A percentile compares a stretch with the other conserved stretches of the same genome.
Conservation (phyloP, 2,329 filamentous ascomycete genomes). For the Hymenoscyphus fructigenus region DNA sequence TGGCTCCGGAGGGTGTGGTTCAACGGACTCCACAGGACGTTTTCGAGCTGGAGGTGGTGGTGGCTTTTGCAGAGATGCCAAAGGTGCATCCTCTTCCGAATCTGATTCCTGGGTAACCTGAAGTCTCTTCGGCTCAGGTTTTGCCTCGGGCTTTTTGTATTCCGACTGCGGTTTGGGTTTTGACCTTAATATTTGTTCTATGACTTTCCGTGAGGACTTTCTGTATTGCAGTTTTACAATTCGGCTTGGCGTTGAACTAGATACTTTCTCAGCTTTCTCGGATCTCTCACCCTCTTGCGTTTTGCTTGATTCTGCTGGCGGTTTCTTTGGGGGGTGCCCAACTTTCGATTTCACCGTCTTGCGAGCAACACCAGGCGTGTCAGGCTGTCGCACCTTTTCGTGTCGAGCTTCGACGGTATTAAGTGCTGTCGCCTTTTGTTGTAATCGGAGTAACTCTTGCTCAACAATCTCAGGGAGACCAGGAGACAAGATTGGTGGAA, state of each 20-base stretch:
- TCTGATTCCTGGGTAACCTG: slow-evolving; percentile 10
- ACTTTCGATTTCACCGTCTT: slow-evolving; percentile 33
- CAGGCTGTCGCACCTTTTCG: slow-evolving; percentile 34
- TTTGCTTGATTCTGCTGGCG: slow-evolving; percentile 26
- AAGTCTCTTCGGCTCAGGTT: slow-evolving; percentile 8
- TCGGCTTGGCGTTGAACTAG: slow-evolving; percentile 4
- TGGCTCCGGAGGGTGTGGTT: slow-evolving; percentile 32
- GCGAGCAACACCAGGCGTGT: slow-evolving; percentile 36
- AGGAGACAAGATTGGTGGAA: slow-evolving; percentile 35
- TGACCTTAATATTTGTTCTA: slow-evolving; percentile 31
- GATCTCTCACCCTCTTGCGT: slow-evolving; percentile 17
- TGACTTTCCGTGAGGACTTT: slow-evolving; percentile 27
- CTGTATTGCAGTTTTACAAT: slow-evolving; percentile 36
- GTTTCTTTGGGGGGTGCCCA: slow-evolving; percentile 35
- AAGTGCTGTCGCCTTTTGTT: slow-evolving; percentile 22
- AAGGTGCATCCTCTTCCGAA: slow-evolving; percentile 39
- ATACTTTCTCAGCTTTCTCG: slow-evolving; percentile 6
- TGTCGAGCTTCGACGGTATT: slow-evolving; percentile 35
- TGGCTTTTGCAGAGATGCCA: slow-evolving; percentile 38
- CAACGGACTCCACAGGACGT: slow-evolving; percentile 25
- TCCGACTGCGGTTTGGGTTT: slow-evolving; percentile 22
- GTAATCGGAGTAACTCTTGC: slow-evolving; percentile 30
- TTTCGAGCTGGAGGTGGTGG: slow-evolving; percentile 29
- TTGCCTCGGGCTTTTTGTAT: slow-evolving; percentile 23
- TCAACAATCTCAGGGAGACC: slow-evolving; percentile 35